A percentile compares a stretch with the other conserved stretches of the same genome.
phyloP scores from a whole-genome alignment of 2,329 filamentous ascomycete species.

The Ascochyta clinopodiicola region DNA sequence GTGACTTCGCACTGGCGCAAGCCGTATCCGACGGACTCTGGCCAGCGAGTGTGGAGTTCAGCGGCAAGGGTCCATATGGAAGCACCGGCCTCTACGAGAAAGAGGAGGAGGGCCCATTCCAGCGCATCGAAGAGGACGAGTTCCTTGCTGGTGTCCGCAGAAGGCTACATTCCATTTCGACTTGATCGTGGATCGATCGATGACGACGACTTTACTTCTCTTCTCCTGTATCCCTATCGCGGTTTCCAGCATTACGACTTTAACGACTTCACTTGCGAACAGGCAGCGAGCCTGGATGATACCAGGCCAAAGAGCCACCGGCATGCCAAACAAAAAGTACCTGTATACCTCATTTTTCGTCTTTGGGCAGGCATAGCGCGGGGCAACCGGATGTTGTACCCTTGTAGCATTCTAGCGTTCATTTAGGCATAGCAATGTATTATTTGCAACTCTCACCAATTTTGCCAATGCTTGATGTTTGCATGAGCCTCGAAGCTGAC shows the following conservation, averaged over 20 bases:
- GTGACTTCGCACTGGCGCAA: slow-evolving; percentile 56
- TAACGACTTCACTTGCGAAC: slow-evolving; percentile 38
- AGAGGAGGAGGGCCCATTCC: slow-evolving; percentile 52
- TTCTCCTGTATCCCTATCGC: slow-evolving; percentile 32
- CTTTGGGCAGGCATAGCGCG: slow-evolving; percentile 20
- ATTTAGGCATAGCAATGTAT: slow-evolving; percentile 17
- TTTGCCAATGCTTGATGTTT: neutral
- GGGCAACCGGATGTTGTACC: slow-evolving; percentile 20
- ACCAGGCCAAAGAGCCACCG: slow-evolving; percentile 40
- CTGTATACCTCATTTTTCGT: slow-evolving; percentile 18
- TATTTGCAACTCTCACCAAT: neutral
- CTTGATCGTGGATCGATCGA: slow-evolving; percentile 35
- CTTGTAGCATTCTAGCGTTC: slow-evolving; percentile 28
- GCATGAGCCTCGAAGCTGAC: neutral
- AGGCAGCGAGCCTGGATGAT: slow-evolving; percentile 42
- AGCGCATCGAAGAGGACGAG: slow-evolving; percentile 48
- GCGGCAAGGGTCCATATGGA: slow-evolving; percentile 58
- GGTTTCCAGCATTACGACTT: slow-evolving; percentile 30
- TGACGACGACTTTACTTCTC: slow-evolving; percentile 21
- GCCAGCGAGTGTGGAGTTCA: slow-evolving; percentile 46
- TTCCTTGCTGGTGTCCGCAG: slow-evolving; percentile 48
- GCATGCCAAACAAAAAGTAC: slow-evolving; percentile 29
- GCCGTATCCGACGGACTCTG: slow-evolving; percentile 51
- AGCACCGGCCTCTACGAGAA: slow-evolving; percentile 59
- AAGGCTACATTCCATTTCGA: slow-evolving; percentile 45